Conservation (phyloP, 2,329 filamentous ascomycete genomes). For the Aspergillus tubingensis region DNA sequence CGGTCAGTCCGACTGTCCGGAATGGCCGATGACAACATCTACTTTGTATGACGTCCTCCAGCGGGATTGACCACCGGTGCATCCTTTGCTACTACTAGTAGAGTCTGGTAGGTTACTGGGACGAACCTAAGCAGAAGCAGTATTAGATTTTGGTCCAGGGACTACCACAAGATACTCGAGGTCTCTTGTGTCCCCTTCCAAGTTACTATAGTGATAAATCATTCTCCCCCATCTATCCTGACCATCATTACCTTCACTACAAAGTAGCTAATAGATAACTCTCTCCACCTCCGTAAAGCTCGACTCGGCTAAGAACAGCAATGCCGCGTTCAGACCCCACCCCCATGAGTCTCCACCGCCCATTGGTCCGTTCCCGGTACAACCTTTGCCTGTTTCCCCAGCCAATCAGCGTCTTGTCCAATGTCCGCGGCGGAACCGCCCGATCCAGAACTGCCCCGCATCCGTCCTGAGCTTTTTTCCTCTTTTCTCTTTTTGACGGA, state of each 20-base stretch:
- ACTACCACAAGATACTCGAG: no score
- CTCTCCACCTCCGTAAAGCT: background rate
- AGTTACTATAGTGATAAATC: no score
- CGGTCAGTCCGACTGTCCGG: background rate
- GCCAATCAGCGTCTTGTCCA: background rate
- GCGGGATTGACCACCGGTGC: background rate
- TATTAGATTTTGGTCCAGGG: no score
- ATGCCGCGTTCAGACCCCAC: background rate
- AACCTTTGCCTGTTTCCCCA: background rate
- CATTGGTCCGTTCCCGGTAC: slow-evolving; percentile 2
- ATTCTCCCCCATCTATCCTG: no score
- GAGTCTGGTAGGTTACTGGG: no score
- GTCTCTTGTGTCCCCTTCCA: no score
- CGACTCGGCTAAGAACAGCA: background rate
- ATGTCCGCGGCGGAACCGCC: background rate
- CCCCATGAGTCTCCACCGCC: background rate
- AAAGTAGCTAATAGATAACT: no score
- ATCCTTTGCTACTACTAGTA: no score
- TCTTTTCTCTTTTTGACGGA: background rate
- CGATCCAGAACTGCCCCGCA: slow-evolving; percentile 4
- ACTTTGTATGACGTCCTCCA: background rate
- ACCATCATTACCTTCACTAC: no score
- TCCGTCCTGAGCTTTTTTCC: background rate
- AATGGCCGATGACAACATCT: background rate
- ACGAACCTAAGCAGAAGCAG: background rate